These are phyloP conservation scores for Apiospora phragmitis DNA, from an alignment of 2,329 filamentous ascomycete genomes.

Conservation along the genomic window DNA sequence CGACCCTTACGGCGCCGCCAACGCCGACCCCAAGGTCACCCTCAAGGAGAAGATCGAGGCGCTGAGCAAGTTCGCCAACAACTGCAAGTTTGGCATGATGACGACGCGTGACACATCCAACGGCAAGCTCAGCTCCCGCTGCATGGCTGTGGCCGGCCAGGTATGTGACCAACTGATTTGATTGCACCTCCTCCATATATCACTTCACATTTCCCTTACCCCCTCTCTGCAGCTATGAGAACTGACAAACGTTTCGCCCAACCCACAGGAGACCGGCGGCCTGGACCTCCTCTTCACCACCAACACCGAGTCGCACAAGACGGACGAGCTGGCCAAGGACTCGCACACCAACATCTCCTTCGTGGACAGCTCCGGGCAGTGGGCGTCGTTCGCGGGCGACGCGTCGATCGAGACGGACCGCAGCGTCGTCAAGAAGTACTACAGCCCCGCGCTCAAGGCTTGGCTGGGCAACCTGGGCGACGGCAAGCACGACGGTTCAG, in stretches of 20 bases:
- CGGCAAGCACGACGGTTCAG: slow-evolving; percentile 78
- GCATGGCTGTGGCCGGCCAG: slow-evolving; percentile 81
- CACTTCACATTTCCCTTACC: not conserved
- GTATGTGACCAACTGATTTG: slow-evolving; percentile 43
- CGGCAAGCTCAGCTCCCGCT: slow-evolving; percentile 73
- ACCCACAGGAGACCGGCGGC: slow-evolving; percentile 69
- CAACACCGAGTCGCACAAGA: slow-evolving; percentile 88
- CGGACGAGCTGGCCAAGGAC: slow-evolving; percentile 73
- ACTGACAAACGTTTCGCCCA: not conserved
- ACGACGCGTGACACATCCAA: slow-evolving; percentile 70
- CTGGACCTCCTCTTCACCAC: slow-evolving; percentile 88
- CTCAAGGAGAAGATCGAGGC: slow-evolving; percentile 77
- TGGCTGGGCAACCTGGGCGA: slow-evolving; percentile 88
- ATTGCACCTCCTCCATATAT: not conserved
- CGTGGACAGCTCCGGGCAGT: slow-evolving; percentile 73
- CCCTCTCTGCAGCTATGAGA: not conserved
- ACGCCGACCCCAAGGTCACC: slow-evolving; percentile 59
- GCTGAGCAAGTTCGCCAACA: slow-evolving; percentile 68
- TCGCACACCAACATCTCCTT: slow-evolving; percentile 80
- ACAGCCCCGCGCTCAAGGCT: slow-evolving; percentile 71
- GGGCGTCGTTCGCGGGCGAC: slow-evolving; percentile 81
- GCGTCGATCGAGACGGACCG: slow-evolving; percentile 71
- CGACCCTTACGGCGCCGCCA: slow-evolving; percentile 77
- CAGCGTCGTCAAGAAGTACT: slow-evolving; percentile 70
- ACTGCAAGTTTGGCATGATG: slow-evolving; percentile 85